Evolutionary conservation across 495 filamentous ascomycete genomes (phyloP).

Genomic region (Hypoxylon trugodes): DNA sequence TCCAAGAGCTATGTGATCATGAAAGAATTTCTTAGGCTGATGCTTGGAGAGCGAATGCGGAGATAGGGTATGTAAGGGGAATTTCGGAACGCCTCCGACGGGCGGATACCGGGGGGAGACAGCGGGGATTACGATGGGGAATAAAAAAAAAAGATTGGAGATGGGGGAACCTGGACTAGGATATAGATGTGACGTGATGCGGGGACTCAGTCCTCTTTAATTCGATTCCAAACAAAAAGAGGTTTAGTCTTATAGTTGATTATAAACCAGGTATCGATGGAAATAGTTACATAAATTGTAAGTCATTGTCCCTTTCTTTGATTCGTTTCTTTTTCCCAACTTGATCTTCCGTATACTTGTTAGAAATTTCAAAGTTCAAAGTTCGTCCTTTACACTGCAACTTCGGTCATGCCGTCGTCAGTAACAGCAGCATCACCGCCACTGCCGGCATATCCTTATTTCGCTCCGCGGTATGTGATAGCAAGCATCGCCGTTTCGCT

Average conservation of each 20-base stretch:
- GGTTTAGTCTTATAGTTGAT: constrained; percentile 15
- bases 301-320: not conserved
- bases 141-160: not conserved
- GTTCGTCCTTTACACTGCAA: not conserved
- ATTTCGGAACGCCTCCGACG: constrained; percentile 20
- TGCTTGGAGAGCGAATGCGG: not conserved
- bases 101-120: constrained; percentile 13
- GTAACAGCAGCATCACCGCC: too few relatives aligned
- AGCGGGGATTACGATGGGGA: constrained; percentile 25
- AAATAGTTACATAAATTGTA: not conserved
- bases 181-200: constrained; percentile 7
- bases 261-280: not conserved
- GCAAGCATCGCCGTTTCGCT: constrained; percentile 38
- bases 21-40: not conserved
- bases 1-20: too few relatives aligned
- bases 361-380: not conserved
- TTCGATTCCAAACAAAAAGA: constrained; percentile 4
- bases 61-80: constrained; percentile 1
- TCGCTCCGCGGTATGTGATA: constrained; percentile 38
- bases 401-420: constrained; percentile 12
- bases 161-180: not conserved
- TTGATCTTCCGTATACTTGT: not conserved
- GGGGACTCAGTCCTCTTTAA: constrained; percentile 14
- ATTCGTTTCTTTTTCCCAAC: not conserved
- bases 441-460: constrained; percentile 14